A percentile compares a stretch with the other conserved stretches of the same genome.
Evolutionary conservation across 805 yeast species (phyloP).

Genomic region (Spathaspora girioi): DNA sequence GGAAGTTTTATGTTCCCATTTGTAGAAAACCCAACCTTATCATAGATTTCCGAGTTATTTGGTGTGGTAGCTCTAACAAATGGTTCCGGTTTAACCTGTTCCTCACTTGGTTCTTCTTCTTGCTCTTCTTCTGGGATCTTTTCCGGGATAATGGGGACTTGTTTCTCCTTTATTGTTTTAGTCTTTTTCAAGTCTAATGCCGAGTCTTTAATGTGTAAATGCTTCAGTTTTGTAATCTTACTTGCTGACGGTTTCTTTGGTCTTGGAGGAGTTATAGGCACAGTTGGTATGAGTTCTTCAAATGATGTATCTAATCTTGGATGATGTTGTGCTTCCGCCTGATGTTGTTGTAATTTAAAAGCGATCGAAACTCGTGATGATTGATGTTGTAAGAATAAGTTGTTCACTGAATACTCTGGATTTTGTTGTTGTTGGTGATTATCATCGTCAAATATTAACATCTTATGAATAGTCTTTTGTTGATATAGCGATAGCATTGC

Average conservation of each 20-base stretch:
- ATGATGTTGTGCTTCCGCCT: conserved; percentile 1
- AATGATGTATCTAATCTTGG: conserved; percentile 6
- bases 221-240: conserved; percentile 24
- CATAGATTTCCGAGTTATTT: not conserved
- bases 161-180: not conserved
- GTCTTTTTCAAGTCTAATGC: conserved; percentile 35
- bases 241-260: not conserved
- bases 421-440: conserved; percentile 10
- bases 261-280: conserved; percentile 4
- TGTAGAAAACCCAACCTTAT: conserved; percentile 39
- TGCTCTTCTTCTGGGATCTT: not conserved
- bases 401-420: conserved; percentile 36
- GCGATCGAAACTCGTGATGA: conserved; percentile 33
- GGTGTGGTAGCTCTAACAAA: not conserved
- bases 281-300: not conserved
- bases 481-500: conserved; percentile 45
- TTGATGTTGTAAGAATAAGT: conserved; percentile 35
- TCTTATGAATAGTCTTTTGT: conserved; percentile 30
- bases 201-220: conserved; percentile 38
- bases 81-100: not conserved
- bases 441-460: conserved; percentile 28
- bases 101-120: not conserved
- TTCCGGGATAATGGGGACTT: not conserved
- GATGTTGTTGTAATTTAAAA: conserved; percentile 19
- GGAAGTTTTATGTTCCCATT: conserved; percentile 53